Conservation (phyloP, 345 rosid genomes). For the Zanthoxylum bungeanum region DNA sequence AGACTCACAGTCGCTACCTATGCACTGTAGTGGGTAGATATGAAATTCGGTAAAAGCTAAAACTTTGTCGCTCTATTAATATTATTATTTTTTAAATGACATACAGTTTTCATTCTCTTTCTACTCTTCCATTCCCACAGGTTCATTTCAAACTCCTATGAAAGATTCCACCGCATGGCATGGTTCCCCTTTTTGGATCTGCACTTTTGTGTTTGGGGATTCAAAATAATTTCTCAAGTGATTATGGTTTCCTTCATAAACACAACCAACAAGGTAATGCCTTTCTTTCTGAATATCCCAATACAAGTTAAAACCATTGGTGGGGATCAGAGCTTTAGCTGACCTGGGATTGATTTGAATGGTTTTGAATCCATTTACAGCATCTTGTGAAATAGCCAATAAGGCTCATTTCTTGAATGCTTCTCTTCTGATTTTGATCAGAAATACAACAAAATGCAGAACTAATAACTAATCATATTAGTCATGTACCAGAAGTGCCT, state of each 20-base stretch:
- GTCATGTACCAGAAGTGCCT: not conserved
- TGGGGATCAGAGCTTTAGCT: slow-evolving; percentile 4
- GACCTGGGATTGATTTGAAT: slow-evolving; percentile 4
- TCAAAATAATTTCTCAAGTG: slow-evolving; percentile 21
- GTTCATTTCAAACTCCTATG: too few species aligned
- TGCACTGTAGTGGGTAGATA: too few species aligned
- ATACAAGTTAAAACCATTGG: not conserved
- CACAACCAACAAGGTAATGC: too few species aligned
- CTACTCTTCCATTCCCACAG: too few species aligned
- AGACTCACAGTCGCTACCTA: too few species aligned
- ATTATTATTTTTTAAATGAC: too few species aligned
- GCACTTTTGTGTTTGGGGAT: too few species aligned
- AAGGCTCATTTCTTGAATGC: slow-evolving; percentile 25
- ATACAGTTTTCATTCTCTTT: too few species aligned
- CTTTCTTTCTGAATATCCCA: slow-evolving; percentile 23
- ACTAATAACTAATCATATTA: slow-evolving; percentile 12
- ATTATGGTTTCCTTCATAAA: slow-evolving; percentile 37
- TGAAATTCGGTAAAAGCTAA: too few species aligned
- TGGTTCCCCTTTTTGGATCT: too few species aligned
- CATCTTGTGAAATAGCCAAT: slow-evolving; percentile 23
- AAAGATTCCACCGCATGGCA: too few species aligned
- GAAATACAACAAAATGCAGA: slow-evolving; percentile 23
- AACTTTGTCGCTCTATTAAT: too few species aligned
- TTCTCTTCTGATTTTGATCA: slow-evolving; percentile 23
- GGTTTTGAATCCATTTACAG: slow-evolving; percentile 24